Evolutionary conservation across 2,329 filamentous ascomycete genomes (phyloP).

Genomic region (Colletotrichum salicis): DNA sequence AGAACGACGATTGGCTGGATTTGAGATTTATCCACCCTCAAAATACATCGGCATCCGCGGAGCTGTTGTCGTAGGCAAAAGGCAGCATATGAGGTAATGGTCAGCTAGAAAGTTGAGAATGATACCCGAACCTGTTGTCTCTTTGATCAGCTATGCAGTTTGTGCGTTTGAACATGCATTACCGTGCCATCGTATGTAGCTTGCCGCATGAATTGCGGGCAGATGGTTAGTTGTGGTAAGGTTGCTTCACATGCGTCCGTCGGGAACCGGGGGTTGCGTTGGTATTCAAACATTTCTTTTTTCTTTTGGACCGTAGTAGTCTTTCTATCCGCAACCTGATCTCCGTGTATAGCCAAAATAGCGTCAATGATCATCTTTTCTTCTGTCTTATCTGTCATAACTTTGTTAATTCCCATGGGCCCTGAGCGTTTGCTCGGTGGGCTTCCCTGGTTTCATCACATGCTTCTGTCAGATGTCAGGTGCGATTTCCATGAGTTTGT

Average conservation of each 20-base stretch:
- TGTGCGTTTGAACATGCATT: background rate
- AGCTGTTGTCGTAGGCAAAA: constrained; percentile 15
- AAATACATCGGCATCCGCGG: background rate
- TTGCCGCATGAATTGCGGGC: background rate
- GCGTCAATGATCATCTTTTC: background rate
- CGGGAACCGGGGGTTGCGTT: background rate
- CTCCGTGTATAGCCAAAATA: background rate
- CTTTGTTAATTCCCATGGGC: background rate
- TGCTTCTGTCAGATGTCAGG: background rate
- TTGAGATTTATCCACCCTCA: constrained; percentile 12
- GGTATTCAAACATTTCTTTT: background rate
- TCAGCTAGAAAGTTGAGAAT: constrained; percentile 43
- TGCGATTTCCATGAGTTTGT: background rate
- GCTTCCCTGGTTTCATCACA: too few relatives aligned
- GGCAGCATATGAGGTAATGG: constrained; percentile 34
- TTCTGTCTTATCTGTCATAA: background rate
- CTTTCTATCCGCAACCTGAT: background rate
- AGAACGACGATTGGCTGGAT: constrained; percentile 8
- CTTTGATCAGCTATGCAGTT: background rate
- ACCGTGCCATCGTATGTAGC: background rate
- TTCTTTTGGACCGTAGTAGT: background rate
- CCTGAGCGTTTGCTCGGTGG: too few relatives aligned
- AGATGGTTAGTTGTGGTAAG: background rate
- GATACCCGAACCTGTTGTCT: constrained; percentile 51
- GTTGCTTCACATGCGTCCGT: background rate